phyloP scores from a whole-genome alignment of 2,329 filamentous ascomycete species.

The Sphaerostilbella broomeana region DNA sequence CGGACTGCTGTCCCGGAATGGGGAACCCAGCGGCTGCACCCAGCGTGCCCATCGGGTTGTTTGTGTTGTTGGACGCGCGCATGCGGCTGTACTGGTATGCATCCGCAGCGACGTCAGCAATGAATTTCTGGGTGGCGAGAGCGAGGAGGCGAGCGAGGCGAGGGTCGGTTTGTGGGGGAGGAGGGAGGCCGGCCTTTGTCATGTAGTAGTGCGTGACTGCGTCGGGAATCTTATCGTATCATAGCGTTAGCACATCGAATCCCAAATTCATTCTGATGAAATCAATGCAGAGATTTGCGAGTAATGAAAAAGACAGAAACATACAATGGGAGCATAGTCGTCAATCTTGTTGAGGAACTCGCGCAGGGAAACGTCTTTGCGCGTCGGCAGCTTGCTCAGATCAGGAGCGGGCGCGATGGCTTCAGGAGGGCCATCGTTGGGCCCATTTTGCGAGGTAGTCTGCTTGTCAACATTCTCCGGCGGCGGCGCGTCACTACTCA shows the following conservation, averaged over 20 bases:
- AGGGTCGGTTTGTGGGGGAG: slow-evolving; percentile 81
- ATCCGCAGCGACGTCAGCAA: slow-evolving; percentile 93
- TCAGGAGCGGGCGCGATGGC: slow-evolving; percentile 47
- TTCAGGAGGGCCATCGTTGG: slow-evolving; percentile 25
- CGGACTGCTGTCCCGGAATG: slow-evolving; percentile 55
- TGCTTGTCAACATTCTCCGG: slow-evolving; percentile 29
- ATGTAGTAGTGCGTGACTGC: slow-evolving; percentile 98
- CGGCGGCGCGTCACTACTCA: slow-evolving; percentile 31
- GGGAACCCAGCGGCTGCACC: slow-evolving; percentile 67
- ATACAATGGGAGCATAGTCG: slow-evolving; percentile 92
- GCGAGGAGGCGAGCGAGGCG: slow-evolving; percentile 89
- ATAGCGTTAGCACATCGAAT: no score
- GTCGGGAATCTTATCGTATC: slow-evolving; percentile 98
- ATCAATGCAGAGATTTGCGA: background rate
- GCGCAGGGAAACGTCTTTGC: slow-evolving; percentile 86
- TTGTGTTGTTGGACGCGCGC: slow-evolving; percentile 76
- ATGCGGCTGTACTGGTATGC: slow-evolving; percentile 98
- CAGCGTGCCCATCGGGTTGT: slow-evolving; percentile 85
- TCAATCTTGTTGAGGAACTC: slow-evolving; percentile 97
- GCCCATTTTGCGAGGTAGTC: slow-evolving; percentile 22
- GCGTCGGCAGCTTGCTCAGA: slow-evolving; percentile 57
- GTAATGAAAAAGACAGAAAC: slow-evolving; percentile 23
- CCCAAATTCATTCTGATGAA: background rate
- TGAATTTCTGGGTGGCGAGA: slow-evolving; percentile 97
- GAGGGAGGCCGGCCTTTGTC: slow-evolving; percentile 88